Evolutionary conservation across 2,329 filamentous ascomycete species (phyloP), one percentile per base, ranked within the genome.

Genomic region (Aphanocladium album): DNA sequence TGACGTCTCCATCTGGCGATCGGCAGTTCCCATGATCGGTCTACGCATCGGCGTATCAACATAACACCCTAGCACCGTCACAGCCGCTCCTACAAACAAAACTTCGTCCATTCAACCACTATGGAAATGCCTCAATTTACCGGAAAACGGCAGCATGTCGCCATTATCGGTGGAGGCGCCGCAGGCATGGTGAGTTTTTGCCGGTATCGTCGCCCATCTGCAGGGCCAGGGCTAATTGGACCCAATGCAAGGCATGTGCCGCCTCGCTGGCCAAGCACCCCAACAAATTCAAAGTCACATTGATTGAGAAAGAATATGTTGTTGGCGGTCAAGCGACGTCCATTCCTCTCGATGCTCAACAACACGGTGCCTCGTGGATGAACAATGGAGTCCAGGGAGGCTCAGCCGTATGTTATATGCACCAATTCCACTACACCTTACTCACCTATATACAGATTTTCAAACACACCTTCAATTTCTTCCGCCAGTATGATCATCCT

Each of bases 381-480:
- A 87, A 87, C 62, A 81, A 87, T 64, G 84, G 83, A 52, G 84
- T 88, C 1, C 85, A 88, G 67, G 85, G 85, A 33, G 85, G 85
- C 17, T 78, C 74, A 39, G 63, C 68, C 57, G 72, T 74, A 50
- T 39, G 67, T 62, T 17, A 5, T 1, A n/a, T 17, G 8, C 17
- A 2, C 7, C 27, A n/a, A n/a, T 7, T n/a, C 17, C 14, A 5
- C 5, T 14, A 2, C 14, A 33, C 9, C 6, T 25, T 41, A 50
- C 49, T 45, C 19, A 50, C 49, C 21, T 2, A 37, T 27, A n/a
- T 14, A 45, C 75, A 86, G 74, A 87, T 87, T 64, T 88, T 88
- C 72, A 84, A 87, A 67, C 85, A 88, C 67, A 88, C 85, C 0
- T 82, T 87, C 76, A 83, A 83, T 57, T 86, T 86, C 79, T 88